These are phyloP conservation scores for Bonia amplexicaulis DNA, from an alignment of 176 grass and related monocot genomes.

Conservation along the genomic window DNA sequence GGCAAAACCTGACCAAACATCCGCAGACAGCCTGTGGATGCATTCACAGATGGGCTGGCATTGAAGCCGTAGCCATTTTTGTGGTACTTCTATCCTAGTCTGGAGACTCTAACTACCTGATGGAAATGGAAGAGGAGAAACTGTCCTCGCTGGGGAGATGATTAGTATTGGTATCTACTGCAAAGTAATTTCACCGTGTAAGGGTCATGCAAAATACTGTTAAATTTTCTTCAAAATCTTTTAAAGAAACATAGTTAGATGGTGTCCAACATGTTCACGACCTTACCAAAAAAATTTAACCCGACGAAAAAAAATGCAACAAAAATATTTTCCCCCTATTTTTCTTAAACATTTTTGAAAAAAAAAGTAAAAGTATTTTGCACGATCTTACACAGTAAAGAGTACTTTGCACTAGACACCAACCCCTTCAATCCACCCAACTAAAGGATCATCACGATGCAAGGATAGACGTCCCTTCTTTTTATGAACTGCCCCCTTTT, in stretches of 20 bases:
- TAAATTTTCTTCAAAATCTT: neutral
- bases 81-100: neutral
- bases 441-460: neutral
- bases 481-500: slow-evolving; percentile 9
- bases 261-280: neutral
- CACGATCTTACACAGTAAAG: neutral
- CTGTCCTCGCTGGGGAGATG: neutral
- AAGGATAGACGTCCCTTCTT: neutral
- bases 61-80: neutral
- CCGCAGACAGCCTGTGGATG: neutral
- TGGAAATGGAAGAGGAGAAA: neutral
- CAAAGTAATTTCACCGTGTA: neutral
- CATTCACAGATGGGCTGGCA: neutral
- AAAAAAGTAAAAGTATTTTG: neutral
- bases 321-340: neutral
- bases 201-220: neutral
- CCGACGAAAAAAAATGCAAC: neutral
- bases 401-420: neutral
- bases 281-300: neutral
- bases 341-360: neutral
- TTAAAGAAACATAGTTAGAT: neutral
- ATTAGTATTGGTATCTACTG: neutral
- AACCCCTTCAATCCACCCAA: neutral
- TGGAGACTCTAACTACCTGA: neutral
- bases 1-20: neutral